Percentiles rank a stretch among this genome's conserved stretches.
Evolutionary conservation across 306 rosid genomes (phyloP).

Genomic region (Trifolium fragiferum): DNA sequence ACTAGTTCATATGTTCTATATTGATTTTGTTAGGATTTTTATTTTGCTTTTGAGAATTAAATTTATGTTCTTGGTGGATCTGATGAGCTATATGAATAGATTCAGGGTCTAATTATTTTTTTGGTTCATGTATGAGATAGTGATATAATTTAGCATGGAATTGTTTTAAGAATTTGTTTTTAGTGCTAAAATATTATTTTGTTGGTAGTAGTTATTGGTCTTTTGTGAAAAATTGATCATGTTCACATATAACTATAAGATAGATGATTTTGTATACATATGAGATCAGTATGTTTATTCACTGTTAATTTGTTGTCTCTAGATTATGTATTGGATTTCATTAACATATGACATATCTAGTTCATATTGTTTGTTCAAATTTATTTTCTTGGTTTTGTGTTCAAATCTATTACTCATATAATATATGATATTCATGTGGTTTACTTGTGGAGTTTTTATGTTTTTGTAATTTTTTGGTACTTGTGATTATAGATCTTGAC

Average conservation of each 20-base stretch:
- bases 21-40: background rate
- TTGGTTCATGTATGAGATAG: background rate
- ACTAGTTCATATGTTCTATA: background rate
- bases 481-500: constrained; percentile 2
- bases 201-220: background rate
- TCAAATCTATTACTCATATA: constrained; percentile 1
- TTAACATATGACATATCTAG: background rate
- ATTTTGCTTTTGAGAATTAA: background rate
- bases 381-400: background rate
- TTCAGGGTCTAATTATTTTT: background rate
- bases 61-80: constrained; percentile 30
- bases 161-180: background rate
- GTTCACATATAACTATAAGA: constrained; percentile 8
- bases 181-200: background rate
- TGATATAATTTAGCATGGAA: constrained; percentile 6
- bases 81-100: constrained; percentile 23
- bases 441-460: background rate
- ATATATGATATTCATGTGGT: background rate
- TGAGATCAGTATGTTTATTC: constrained; percentile 33
- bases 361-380: constrained; percentile 13
- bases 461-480: background rate
- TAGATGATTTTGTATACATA: constrained; percentile 22
- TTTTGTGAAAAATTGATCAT: constrained; percentile 15
- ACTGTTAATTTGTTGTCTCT: constrained; percentile 14
- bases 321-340: constrained; percentile 13